Percentiles rank a stretch among this genome's conserved stretches.
Evolutionary conservation across 1,284 basidiomycete species (phyloP).

Genomic region (Cryptococcus jaspeensis): DNA sequence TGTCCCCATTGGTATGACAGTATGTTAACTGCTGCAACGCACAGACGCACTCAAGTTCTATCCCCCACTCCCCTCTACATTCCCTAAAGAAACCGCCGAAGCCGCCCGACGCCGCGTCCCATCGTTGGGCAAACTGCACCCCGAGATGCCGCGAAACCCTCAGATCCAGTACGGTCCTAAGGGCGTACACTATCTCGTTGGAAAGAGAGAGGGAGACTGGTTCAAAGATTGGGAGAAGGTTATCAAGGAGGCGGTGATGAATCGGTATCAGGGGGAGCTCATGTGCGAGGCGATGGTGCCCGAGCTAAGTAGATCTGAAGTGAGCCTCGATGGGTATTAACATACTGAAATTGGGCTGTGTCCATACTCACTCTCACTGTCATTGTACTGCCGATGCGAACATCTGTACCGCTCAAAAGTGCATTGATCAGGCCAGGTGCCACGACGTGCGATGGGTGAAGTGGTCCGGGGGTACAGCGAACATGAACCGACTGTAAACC

Average conservation of each 20-base stretch:
- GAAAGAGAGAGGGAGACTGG: slow-evolving; percentile 1
- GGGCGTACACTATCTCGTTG: not conserved
- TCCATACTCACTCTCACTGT: too few relatives aligned
- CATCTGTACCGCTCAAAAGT: too few relatives aligned
- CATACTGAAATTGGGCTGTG: too few relatives aligned
- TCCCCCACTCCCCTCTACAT: not conserved
- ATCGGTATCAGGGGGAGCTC: not conserved
- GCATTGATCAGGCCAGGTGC: too few relatives aligned
- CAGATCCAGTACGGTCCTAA: not conserved
- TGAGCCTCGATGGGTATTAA: slow-evolving; percentile 38
- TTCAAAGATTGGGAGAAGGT: not conserved
- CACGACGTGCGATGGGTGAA: too few relatives aligned
- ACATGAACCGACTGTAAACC: too few relatives aligned
- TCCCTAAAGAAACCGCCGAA: not conserved
- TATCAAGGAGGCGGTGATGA: not conserved
- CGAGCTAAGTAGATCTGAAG: slow-evolving; percentile 4
- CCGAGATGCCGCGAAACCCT: not conserved
- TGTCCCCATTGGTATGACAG: not conserved
- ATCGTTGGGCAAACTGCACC: not conserved
- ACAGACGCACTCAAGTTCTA: not conserved
- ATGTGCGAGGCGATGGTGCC: too few relatives aligned
- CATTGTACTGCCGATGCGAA: too few relatives aligned
- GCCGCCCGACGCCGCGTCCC: not conserved
- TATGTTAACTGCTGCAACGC: too few relatives aligned
- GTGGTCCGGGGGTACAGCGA: too few relatives aligned